A percentile compares a stretch with the other conserved stretches of the same genome.
These are phyloP conservation scores for Beta macrorhiza DNA, from an alignment of 179 eudicot genomes.

Conservation along the genomic window DNA sequence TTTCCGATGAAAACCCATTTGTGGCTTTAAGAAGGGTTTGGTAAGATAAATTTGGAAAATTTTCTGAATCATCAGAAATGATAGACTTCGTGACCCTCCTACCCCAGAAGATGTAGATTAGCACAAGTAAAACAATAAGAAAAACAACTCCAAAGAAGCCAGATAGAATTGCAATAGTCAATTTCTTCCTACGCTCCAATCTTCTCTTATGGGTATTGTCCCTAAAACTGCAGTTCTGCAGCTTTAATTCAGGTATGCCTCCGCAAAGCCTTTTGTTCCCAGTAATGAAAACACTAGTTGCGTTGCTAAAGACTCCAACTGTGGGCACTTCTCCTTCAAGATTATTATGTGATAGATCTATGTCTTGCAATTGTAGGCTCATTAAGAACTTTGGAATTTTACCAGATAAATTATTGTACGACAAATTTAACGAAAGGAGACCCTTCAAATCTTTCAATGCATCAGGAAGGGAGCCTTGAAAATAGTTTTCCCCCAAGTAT, in stretches of 20 bases:
- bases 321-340: slow-evolving; percentile 27
- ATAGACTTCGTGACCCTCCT: not conserved
- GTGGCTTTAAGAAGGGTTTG: slow-evolving; percentile 28
- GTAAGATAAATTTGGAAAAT: slow-evolving; percentile 20
- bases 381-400: slow-evolving; percentile 9
- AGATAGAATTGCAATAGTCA: not conserved
- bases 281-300: slow-evolving; percentile 18
- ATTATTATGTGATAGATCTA: slow-evolving; percentile 27
- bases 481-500: slow-evolving; percentile 9
- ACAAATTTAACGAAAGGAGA: slow-evolving; percentile 23
- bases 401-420: slow-evolving; percentile 25
- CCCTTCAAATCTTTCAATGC: not conserved
- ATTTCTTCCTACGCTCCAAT: not conserved
- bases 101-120: not conserved
- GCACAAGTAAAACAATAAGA: not conserved
- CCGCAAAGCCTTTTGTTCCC: slow-evolving; percentile 39
- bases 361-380: not conserved
- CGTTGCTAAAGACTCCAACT: slow-evolving; percentile 29
- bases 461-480: slow-evolving; percentile 23
- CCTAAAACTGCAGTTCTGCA: slow-evolving; percentile 23
- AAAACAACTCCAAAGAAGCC: not conserved
- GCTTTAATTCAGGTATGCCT: slow-evolving; percentile 23
- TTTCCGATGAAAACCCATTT: slow-evolving; percentile 22
- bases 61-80: not conserved
- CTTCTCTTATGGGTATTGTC: not conserved